phyloP scores from a whole-genome alignment of 2,329 filamentous ascomycete genomes.

The Pyrenophora graminea region DNA sequence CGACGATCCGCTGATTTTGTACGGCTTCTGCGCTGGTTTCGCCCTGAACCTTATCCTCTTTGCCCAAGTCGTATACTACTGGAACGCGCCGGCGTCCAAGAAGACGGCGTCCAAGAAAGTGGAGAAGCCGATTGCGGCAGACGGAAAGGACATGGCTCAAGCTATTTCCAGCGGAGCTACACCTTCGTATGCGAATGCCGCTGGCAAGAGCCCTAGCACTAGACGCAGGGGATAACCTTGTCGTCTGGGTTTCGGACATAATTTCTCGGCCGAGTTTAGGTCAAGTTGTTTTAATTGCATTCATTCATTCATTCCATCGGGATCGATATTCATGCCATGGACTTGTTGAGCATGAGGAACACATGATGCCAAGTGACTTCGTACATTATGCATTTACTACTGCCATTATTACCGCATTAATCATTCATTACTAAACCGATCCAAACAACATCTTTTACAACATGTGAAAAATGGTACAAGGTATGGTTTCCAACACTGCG shows the following conservation, averaged over 20 bases:
- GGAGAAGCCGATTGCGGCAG: conserved; percentile 42
- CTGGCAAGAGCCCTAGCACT: conserved; percentile 59
- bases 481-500: too few species aligned
- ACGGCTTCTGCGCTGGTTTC: conserved; percentile 91
- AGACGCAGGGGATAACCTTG: conserved; percentile 55
- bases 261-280: too few species aligned
- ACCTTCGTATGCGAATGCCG: conserved; percentile 43
- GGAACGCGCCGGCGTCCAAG: conserved; percentile 64
- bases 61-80: conserved; percentile 92
- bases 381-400: conserved; percentile 16
- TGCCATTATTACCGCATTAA: conserved; percentile 7
- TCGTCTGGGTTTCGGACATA: too few species aligned
- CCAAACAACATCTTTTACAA: too few species aligned
- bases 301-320: too few species aligned
- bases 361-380: too few species aligned
- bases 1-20: conserved; percentile 93
- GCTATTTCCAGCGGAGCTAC: conserved; percentile 43
- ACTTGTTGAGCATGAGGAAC: too few species aligned
- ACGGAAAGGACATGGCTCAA: conserved; percentile 38
- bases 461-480: too few species aligned
- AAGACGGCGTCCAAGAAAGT: conserved; percentile 44
- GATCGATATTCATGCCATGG: too few species aligned
- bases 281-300: too few species aligned
- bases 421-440: too few species aligned
- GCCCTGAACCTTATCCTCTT: conserved; percentile 86